A percentile compares a stretch with the other conserved stretches of the same genome.
Conservation (phyloP, 2,329 filamentous ascomycete genomes). For the Cladophialophora bantiana region DNA sequence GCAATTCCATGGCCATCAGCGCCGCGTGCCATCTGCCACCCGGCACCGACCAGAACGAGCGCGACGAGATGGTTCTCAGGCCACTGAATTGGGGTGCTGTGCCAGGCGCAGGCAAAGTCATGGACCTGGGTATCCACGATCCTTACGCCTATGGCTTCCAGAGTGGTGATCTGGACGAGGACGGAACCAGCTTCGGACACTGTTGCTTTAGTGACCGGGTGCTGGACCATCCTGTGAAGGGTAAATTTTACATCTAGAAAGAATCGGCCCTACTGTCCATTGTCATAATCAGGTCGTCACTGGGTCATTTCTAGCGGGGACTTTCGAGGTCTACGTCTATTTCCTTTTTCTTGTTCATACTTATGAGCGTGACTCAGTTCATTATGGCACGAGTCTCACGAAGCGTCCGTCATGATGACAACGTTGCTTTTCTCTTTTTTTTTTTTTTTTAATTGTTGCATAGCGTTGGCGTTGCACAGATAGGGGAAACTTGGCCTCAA, state of each 20-base stretch:
- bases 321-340: neutral
- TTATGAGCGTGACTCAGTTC: no score
- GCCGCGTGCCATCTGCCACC: conserved; percentile 44
- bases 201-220: conserved; percentile 40
- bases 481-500: no score
- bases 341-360: no score
- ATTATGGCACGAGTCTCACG: no score
- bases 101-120: conserved; percentile 21
- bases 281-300: neutral
- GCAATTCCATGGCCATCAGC: conserved; percentile 46
- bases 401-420: no score
- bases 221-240: conserved; percentile 33
- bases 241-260: conserved; percentile 37
- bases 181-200: conserved; percentile 35
- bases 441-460: no score
- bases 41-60: conserved; percentile 30
- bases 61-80: conserved; percentile 34
- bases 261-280: neutral
- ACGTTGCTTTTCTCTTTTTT: no score
- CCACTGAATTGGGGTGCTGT: conserved; percentile 42
- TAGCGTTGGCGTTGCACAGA: no score
- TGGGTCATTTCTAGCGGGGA: neutral
- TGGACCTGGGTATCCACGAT: conserved; percentile 28
- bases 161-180: conserved; percentile 24
- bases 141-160: conserved; percentile 16